phyloP scores from a whole-genome alignment of 768 basidiomycete species.

The Psilocybe cyanescens region DNA sequence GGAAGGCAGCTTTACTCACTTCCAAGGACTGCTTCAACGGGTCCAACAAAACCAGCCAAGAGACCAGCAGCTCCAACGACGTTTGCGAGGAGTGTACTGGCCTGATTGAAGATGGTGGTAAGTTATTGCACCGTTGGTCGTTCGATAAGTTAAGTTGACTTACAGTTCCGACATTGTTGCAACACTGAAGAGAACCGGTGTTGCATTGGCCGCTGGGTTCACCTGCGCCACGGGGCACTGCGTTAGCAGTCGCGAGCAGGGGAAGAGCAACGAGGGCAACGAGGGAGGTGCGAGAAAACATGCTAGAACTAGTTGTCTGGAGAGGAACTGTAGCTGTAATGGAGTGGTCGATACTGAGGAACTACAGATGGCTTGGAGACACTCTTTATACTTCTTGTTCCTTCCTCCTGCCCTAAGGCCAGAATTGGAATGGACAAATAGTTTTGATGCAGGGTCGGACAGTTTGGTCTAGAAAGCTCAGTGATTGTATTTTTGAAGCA shows the following conservation, averaged over 20 bases:
- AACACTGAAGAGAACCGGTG: slow-evolving; percentile 25
- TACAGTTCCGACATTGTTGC: slow-evolving; percentile 22
- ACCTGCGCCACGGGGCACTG: slow-evolving; percentile 17
- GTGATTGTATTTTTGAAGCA: neutral
- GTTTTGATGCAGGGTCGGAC: neutral
- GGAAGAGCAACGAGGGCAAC: slow-evolving; percentile 24
- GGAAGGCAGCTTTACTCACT: no score
- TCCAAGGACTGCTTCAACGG: no score
- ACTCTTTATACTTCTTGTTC: neutral
- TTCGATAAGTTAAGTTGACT: neutral
- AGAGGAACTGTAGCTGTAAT: neutral
- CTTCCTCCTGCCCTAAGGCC: neutral
- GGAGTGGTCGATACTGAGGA: neutral
- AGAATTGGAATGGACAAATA: neutral
- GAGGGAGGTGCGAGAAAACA: slow-evolving; percentile 25
- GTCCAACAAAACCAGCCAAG: no score
- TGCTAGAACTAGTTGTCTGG: neutral
- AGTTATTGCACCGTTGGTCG: neutral
- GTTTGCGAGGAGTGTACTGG: no score
- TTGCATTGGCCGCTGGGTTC: slow-evolving; percentile 20
- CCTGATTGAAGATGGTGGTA: neutral
- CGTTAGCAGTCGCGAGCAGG: slow-evolving; percentile 19
- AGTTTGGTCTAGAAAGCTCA: neutral
- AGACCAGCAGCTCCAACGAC: no score
- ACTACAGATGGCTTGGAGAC: neutral